Percentiles rank a stretch among this genome's conserved stretches.
Conservation (phyloP, 163 green algal species). For the Picocystis sp. region DNA sequence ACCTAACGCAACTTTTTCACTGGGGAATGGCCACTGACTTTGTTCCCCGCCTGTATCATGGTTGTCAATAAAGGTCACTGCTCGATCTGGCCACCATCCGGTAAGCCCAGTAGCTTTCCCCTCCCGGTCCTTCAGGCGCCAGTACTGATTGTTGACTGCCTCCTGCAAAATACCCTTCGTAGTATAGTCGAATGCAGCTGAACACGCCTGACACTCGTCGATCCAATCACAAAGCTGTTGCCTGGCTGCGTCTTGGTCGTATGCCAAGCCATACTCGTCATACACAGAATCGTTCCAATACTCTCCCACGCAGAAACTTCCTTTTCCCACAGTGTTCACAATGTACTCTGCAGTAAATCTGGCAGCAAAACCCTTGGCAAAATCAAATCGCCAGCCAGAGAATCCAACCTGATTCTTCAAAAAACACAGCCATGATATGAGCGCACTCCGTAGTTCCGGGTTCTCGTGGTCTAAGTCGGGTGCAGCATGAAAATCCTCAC, state of each 20-base stretch:
- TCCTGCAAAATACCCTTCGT: slow-evolving; percentile 61
- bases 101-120: slow-evolving; percentile 64
- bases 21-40: slow-evolving; percentile 31
- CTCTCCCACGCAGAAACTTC: slow-evolving; percentile 46
- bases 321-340: slow-evolving; percentile 23
- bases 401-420: slow-evolving; percentile 47
- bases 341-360: slow-evolving; percentile 46
- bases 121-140: slow-evolving; percentile 49
- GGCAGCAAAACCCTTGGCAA: slow-evolving; percentile 28
- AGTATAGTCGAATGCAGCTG: slow-evolving; percentile 61
- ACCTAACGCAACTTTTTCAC: slow-evolving; percentile 24
- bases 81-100: slow-evolving; percentile 64
- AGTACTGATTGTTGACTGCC: slow-evolving; percentile 55
- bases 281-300: slow-evolving; percentile 30
- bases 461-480: slow-evolving; percentile 49
- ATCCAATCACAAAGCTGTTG: slow-evolving; percentile 46
- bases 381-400: slow-evolving; percentile 35
- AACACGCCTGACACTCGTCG: slow-evolving; percentile 11
- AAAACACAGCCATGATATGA: slow-evolving; percentile 48
- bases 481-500: slow-evolving; percentile 27
- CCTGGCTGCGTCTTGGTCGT: slow-evolving; percentile 37
- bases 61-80: slow-evolving; percentile 76
- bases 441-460: slow-evolving; percentile 24
- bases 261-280: slow-evolving; percentile 25
- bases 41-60: slow-evolving; percentile 54